Base-by-base conservation (phyloP, 139 green algal genomes). In the Penium margaritaceum region DNA sequence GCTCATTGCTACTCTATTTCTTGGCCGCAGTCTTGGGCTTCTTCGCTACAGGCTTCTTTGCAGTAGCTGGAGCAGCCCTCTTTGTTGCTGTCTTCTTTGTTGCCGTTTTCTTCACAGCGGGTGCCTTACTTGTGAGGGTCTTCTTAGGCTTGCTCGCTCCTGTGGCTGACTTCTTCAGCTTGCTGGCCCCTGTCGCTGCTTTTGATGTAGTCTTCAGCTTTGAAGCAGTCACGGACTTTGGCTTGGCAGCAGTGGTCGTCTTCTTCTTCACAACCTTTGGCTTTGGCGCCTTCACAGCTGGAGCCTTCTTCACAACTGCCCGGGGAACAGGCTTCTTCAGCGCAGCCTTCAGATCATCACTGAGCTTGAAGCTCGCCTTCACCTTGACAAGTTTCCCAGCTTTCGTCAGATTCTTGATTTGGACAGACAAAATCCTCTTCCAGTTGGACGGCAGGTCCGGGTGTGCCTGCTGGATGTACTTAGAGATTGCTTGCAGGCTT, bases 341-440 rank as follows among this genome's bases (percentile, higher is more conserved):
- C 4, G 62, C 57, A 63, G 83, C 84, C 72, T 88, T 89, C 5
- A 87, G 63, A 6, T 63, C 66, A 33, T 88, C 85, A 30, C 79
- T 70, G 29, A 92, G 83, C 83, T 91, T 90, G 84, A 84, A 92
- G 70, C 64, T 81, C 47, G 38, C 73, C 85, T 93, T 93, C 33
- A 90, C 81, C 77, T 88, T 86, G 19, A 89, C 76, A n/a, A 93
- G 81, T 72, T 89, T 89, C 47, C 84, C 86, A 34, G 55, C 61
- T 17, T 78, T 70, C 0, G 73, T 76, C 33, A 90, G 70, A 0
- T 81, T 79, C 71, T 86, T 89, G 32, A 91, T 30, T 64, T 76
- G 54, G 41, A 39, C 61, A 34, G 37, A 74, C 1, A 88, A 67
- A 21, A 67, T 78, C 83, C 90, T 90, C 61, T 88, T 77, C 63